Conservation (phyloP, 2,329 filamentous ascomycete species). For the Onygenales sp. region DNA sequence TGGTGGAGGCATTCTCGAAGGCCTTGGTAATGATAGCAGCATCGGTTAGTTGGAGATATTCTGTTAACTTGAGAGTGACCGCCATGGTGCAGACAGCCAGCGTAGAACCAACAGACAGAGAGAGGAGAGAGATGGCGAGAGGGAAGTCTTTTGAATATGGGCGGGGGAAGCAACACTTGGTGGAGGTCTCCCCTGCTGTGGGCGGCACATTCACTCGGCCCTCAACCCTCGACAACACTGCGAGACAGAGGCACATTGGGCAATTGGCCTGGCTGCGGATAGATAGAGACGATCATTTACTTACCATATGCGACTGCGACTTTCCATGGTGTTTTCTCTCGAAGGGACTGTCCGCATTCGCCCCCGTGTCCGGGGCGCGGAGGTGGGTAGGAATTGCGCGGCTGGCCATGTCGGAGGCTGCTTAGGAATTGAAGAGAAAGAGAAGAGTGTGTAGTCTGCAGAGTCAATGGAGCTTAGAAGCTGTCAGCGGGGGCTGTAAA, state of each 20-base stretch:
- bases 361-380: constrained; percentile 42
- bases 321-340: constrained; percentile 45
- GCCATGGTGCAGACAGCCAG: neutral
- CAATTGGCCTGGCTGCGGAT: neutral
- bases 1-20: constrained; percentile 98
- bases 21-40: constrained; percentile 49
- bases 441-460: neutral
- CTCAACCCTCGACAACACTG: neutral
- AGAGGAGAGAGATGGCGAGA: neutral
- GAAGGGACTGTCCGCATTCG: constrained; percentile 25
- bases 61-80: neutral
- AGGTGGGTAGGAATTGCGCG: constrained; percentile 78
- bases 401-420: constrained; percentile 52
- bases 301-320: constrained; percentile 48
- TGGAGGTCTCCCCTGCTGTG: neutral
- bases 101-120: neutral
- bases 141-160: neutral
- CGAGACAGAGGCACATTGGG: neutral
- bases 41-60: constrained; percentile 2
- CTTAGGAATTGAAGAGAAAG: neutral
- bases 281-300: constrained; percentile 15
- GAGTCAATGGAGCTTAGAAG: neutral
- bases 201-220: neutral
- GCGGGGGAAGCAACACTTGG: neutral
- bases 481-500: constrained; percentile 3